Evolutionary conservation across 148 eudicot species (phyloP).

Genomic region (Rheum nobile): DNA sequence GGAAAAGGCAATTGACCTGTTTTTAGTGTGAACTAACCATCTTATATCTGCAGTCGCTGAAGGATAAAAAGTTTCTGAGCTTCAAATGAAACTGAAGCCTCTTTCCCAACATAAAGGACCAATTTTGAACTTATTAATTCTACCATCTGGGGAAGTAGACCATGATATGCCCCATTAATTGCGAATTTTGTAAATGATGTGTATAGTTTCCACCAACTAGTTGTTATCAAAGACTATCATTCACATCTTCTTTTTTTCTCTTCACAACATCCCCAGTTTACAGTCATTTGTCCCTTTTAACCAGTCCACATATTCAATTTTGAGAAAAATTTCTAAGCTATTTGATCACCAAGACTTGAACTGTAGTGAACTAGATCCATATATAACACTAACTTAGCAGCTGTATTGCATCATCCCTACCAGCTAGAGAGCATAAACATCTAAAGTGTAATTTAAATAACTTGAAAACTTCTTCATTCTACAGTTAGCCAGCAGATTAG

Average conservation of each 20-base stretch:
- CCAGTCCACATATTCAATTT: background rate
- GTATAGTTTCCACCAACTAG: background rate
- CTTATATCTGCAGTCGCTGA: background rate
- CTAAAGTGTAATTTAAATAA: background rate
- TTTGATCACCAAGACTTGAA: background rate
- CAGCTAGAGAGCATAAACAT: background rate
- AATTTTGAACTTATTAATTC: background rate
- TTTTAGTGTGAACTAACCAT: background rate
- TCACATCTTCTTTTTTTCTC: background rate
- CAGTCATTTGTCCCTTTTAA: constrained; percentile 1
- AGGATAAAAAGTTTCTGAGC: background rate
- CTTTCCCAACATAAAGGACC: background rate
- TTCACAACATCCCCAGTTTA: background rate
- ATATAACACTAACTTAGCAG: background rate
- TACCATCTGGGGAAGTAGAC: background rate
- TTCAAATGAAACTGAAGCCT: background rate
- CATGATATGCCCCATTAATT: background rate
- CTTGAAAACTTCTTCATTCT: background rate
- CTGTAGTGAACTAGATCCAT: background rate
- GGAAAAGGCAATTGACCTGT: background rate
- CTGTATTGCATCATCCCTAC: background rate
- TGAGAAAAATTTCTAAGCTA: background rate
- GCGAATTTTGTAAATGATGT: background rate
- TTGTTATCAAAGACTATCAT: background rate
- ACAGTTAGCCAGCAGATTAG: background rate